Percentiles rank a stretch among this genome's conserved stretches.
These are phyloP conservation scores for Staphylotrichum tortipilum DNA, from an alignment of 495 filamentous ascomycete genomes.

Conservation along the genomic window DNA sequence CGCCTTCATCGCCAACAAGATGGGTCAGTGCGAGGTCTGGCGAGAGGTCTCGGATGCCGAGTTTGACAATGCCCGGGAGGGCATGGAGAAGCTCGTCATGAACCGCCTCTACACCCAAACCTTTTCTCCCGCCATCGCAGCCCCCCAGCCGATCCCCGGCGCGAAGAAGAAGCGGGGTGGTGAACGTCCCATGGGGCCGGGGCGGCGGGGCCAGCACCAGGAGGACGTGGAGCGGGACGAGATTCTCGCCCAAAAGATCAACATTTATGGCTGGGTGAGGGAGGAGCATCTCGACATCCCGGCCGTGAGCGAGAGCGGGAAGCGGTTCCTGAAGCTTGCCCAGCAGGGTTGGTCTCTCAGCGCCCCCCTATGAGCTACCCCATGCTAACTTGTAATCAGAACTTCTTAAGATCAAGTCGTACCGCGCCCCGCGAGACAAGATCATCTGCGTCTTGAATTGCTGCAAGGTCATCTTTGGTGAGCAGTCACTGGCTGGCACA, in stretches of 20 bases:
- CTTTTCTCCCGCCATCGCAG: slow-evolving; percentile 85
- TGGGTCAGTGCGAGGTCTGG: slow-evolving; percentile 98
- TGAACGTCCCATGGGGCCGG: slow-evolving; percentile 66
- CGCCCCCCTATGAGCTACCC: background rate
- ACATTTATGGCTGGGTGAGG: slow-evolving; percentile 89
- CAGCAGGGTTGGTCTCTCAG: slow-evolving; percentile 58
- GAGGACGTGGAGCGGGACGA: slow-evolving; percentile 97
- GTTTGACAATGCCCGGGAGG: slow-evolving; percentile 96
- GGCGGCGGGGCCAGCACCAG: slow-evolving; percentile 88
- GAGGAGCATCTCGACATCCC: slow-evolving; percentile 95
- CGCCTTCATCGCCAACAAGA: slow-evolving; percentile 96
- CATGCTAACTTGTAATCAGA: slow-evolving; percentile 47
- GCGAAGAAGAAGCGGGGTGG: slow-evolving; percentile 59
- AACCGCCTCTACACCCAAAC: slow-evolving; percentile 94
- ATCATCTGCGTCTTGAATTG: slow-evolving; percentile 97
- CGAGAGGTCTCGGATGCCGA: slow-evolving; percentile 90
- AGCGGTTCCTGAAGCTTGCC: slow-evolving; percentile 77
- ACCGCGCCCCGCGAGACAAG: slow-evolving; percentile 92
- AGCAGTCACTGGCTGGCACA: slow-evolving; percentile 6
- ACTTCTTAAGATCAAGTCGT: slow-evolving; percentile 88
- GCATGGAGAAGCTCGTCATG: slow-evolving; percentile 99
- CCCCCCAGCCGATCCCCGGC: slow-evolving; percentile 63
- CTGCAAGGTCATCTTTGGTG: slow-evolving; percentile 98
- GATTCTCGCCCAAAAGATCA: slow-evolving; percentile 87
- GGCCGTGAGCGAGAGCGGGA: slow-evolving; percentile 71